phyloP scores from a whole-genome alignment of 202 grass and related monocot genomes.

The Carex arenaria region DNA sequence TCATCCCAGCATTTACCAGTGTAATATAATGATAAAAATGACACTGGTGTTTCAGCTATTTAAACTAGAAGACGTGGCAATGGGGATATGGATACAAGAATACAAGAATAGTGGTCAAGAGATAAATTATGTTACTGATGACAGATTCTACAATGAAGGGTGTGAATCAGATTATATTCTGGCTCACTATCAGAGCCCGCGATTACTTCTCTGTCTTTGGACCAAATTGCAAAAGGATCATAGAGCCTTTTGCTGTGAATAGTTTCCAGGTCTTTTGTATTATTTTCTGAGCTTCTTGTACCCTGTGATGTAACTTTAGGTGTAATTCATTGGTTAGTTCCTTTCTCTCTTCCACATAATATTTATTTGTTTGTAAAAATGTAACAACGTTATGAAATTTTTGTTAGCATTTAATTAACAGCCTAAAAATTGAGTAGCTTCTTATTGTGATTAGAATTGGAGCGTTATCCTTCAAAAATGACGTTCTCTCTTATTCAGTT shows the following conservation, averaged over 20 bases:
- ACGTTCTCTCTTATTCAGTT: background rate
- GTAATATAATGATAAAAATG: background rate
- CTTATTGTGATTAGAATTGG: background rate
- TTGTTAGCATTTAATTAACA: background rate
- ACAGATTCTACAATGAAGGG: conserved; percentile 69
- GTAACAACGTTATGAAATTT: background rate
- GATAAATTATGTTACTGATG: conserved; percentile 64
- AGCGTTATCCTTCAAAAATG: background rate
- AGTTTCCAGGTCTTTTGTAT: conserved; percentile 1
- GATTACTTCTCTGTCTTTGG: conserved; percentile 84
- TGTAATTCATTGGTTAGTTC: conserved; percentile 10
- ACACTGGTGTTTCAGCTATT: conserved; percentile 50
- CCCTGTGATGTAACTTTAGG: background rate
- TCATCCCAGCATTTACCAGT: background rate
- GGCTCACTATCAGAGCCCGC: conserved; percentile 79
- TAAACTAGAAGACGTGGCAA: conserved; percentile 93
- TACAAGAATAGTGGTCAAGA: conserved; percentile 56
- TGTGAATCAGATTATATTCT: conserved; percentile 74
- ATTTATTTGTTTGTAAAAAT: conserved; percentile 8
- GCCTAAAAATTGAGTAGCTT: background rate
- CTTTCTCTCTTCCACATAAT: background rate
- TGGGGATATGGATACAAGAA: conserved; percentile 90
- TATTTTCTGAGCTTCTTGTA: background rate
- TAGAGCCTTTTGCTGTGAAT: conserved; percentile 68
- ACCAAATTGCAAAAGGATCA: conserved; percentile 67